Evolutionary conservation across 176 grass and related monocot genomes (phyloP).

Genomic region (Lolium perenne): DNA sequence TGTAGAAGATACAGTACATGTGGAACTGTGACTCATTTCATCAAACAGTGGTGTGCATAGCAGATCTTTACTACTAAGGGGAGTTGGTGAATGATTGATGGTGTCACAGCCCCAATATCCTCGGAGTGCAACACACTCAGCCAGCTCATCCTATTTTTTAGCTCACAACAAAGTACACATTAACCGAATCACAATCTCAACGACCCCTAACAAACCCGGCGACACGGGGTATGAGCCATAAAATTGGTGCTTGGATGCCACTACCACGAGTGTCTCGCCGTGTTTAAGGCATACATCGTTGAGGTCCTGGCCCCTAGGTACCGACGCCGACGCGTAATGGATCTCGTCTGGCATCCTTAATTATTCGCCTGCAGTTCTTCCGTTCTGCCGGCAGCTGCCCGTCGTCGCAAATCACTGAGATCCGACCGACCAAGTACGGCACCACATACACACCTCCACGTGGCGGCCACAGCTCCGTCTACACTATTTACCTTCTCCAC

Average conservation of each 20-base stretch:
- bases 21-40: constrained; percentile 25
- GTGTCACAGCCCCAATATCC: neutral
- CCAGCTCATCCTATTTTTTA: neutral
- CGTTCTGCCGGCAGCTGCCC: neutral
- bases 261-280: neutral
- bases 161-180: neutral
- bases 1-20: neutral
- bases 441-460: neutral
- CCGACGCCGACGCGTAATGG: neutral
- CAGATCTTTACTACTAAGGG: neutral
- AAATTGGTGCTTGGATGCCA: neutral
- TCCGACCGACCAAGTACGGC: neutral
- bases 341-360: neutral
- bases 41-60: constrained; percentile 36
- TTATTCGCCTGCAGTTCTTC: neutral
- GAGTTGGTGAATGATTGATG: neutral
- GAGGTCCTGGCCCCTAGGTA: neutral
- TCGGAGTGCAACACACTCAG: neutral
- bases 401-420: neutral
- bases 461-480: neutral
- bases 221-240: neutral
- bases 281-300: neutral
- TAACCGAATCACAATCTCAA: neutral
- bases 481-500: neutral
- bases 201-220: neutral